Conservation (phyloP, 257 asterid species). For the Anisodus acutangulus region DNA sequence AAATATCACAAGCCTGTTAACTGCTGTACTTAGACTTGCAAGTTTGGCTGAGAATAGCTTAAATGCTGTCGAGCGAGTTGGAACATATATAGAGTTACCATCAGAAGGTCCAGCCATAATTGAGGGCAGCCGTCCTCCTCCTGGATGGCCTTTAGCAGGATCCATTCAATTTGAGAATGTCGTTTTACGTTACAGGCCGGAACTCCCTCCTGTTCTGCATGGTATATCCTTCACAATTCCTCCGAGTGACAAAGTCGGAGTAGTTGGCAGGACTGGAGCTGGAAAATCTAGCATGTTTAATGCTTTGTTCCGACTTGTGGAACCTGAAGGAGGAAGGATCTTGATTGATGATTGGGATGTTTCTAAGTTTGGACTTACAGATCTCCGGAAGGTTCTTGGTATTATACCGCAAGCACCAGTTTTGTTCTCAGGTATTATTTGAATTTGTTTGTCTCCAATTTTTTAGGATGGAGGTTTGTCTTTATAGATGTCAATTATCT, state of each 20-base stretch:
- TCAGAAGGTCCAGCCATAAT: constrained; percentile 70
- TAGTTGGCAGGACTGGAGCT: constrained; percentile 98
- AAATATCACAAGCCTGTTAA: constrained; percentile 80
- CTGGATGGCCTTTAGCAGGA: constrained; percentile 96
- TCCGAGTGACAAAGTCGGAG: constrained; percentile 91
- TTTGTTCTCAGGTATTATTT: constrained; percentile 82
- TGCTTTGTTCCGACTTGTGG: constrained; percentile 91
- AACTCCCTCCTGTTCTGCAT: constrained; percentile 93
- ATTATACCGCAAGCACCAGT: constrained; percentile 97
- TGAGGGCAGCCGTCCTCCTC: constrained; percentile 88
- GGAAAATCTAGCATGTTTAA: constrained; percentile 99
- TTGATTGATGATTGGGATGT: constrained; percentile 78
- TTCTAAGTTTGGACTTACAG: constrained; percentile 78
- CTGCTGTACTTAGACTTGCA: constrained; percentile 84
- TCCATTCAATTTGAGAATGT: constrained; percentile 76
- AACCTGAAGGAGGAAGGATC: constrained; percentile 80
- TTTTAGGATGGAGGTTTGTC: not conserved
- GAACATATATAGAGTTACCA: constrained; percentile 88
- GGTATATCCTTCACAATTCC: constrained; percentile 82
- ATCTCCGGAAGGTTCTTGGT: constrained; percentile 92
- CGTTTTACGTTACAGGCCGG: constrained; percentile 89
- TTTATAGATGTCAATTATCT: constrained; percentile 16
- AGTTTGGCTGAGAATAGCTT: constrained; percentile 92
- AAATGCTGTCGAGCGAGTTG: constrained; percentile 92
- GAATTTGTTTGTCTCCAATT: constrained; percentile 6